These are phyloP conservation scores for Populus hybrid DNA, from an alignment of 441 rosid genomes.

Conservation along the genomic window DNA sequence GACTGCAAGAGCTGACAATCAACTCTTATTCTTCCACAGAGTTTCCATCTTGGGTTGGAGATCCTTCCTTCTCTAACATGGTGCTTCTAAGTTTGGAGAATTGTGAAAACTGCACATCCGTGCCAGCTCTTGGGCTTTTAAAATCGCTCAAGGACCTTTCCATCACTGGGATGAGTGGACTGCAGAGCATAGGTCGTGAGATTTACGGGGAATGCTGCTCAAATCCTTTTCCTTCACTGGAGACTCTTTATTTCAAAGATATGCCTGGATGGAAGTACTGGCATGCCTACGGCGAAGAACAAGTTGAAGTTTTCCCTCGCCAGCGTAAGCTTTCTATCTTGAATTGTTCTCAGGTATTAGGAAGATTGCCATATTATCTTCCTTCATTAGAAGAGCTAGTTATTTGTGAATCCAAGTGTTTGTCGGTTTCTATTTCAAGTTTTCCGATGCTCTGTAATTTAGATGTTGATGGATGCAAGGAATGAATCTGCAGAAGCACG, in stretches of 20 bases:
- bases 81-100: not conserved
- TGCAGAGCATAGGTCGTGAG: not conserved
- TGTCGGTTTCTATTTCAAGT: not conserved
- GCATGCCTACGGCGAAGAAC: not conserved
- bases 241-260: not conserved
- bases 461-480: not conserved
- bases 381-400: not conserved
- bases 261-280: not conserved
- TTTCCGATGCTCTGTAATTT: not conserved
- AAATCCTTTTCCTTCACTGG: not conserved
- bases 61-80: not conserved
- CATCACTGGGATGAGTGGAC: not conserved
- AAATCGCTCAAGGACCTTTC: not conserved
- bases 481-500: not conserved
- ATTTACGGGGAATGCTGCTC: not conserved
- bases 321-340: not conserved
- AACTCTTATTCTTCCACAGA: not conserved
- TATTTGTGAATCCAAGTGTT: not conserved
- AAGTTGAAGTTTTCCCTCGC: not conserved
- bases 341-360: not conserved
- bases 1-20: not conserved
- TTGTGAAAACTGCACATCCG: not conserved
- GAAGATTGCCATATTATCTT: not conserved
- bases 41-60: slow-evolving; percentile 7
- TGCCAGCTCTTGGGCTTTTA: not conserved